phyloP scores from a whole-genome alignment of 352 stramenopile species.

The Elongisporangium prolatum region DNA sequence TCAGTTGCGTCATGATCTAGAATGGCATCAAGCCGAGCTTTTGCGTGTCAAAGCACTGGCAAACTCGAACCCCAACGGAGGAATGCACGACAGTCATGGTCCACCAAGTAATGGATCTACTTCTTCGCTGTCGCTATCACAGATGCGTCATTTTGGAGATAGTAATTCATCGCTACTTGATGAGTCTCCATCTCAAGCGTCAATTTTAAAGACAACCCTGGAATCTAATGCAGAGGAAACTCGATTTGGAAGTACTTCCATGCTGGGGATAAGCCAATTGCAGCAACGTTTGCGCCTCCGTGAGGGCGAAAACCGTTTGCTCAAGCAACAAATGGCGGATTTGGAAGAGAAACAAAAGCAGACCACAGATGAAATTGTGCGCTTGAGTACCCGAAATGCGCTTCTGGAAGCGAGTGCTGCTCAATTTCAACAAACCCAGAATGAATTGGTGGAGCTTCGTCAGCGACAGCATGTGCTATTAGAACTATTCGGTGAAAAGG shows the following conservation, averaged over 20 bases:
- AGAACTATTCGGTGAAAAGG: conserved; percentile 82
- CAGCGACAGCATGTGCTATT: conserved; percentile 79
- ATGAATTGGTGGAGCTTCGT: conserved; percentile 49
- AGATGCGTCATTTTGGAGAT: not conserved
- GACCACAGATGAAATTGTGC: conserved; percentile 67
- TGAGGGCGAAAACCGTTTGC: conserved; percentile 68
- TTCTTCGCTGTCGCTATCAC: not conserved
- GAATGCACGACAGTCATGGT: conserved; percentile 14
- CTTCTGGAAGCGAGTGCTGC: conserved; percentile 54
- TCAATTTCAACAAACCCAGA: conserved; percentile 40
- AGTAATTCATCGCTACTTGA: not conserved
- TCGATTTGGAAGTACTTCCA: conserved; percentile 31
- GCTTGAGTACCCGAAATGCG: conserved; percentile 70
- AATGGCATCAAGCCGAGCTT: conserved; percentile 60
- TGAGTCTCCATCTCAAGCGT: conserved; percentile 30
- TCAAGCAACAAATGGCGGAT: conserved; percentile 61
- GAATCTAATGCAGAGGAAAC: conserved; percentile 30
- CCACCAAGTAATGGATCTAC: conserved; percentile 13
- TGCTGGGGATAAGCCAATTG: conserved; percentile 71
- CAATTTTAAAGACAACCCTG: conserved; percentile 56
- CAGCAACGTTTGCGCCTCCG: conserved; percentile 68
- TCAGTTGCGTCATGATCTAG: conserved; percentile 49
- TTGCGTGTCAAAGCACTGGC: conserved; percentile 27
- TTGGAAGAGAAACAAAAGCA: conserved; percentile 67
- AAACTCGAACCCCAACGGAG: conserved; percentile 7